Percentiles rank a stretch among this genome's conserved stretches.
Evolutionary conservation across 371 early-diverging fungal species (phyloP).

Genomic region (Blastocladiella emersonii): DNA sequence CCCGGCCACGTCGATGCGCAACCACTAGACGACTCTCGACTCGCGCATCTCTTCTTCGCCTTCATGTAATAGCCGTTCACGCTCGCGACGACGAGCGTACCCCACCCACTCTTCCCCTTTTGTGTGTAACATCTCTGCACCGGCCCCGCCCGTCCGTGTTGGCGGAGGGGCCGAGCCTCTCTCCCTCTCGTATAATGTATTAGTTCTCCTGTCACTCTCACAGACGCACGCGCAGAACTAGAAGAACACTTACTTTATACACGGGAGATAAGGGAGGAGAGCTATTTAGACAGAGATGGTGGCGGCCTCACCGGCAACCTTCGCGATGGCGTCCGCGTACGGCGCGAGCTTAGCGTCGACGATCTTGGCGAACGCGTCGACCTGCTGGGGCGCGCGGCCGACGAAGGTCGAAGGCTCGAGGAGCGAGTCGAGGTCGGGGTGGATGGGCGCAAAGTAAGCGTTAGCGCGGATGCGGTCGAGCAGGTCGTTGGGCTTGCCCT

Average conservation of each 20-base stretch:
- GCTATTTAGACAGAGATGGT: neutral
- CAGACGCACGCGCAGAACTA: too few species aligned
- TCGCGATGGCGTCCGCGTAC: neutral
- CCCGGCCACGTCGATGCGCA: neutral
- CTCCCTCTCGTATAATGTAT: too few species aligned
- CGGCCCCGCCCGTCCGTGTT: too few species aligned
- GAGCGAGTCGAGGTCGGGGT: conserved; percentile 46
- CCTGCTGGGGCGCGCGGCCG: conserved; percentile 91
- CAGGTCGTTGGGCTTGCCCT: conserved; percentile 88
- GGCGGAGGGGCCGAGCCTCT: too few species aligned
- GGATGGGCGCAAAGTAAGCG: conserved; percentile 77
- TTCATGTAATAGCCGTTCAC: too few species aligned
- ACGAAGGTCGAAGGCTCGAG: conserved; percentile 85
- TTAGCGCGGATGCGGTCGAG: conserved; percentile 73
- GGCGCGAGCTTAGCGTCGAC: neutral
- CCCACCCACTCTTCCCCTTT: too few species aligned
- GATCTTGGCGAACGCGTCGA: conserved; percentile 13
- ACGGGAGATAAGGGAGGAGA: too few species aligned
- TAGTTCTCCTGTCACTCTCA: too few species aligned
- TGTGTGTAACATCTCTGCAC: too few species aligned
- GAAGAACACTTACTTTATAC: too few species aligned
- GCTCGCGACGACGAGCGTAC: too few species aligned
- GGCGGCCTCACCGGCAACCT: neutral
- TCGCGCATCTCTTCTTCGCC: too few species aligned
- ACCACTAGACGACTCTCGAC: neutral